phyloP scores from a whole-genome alignment of 768 basidiomycete species.

The Boletus coccyginus region DNA sequence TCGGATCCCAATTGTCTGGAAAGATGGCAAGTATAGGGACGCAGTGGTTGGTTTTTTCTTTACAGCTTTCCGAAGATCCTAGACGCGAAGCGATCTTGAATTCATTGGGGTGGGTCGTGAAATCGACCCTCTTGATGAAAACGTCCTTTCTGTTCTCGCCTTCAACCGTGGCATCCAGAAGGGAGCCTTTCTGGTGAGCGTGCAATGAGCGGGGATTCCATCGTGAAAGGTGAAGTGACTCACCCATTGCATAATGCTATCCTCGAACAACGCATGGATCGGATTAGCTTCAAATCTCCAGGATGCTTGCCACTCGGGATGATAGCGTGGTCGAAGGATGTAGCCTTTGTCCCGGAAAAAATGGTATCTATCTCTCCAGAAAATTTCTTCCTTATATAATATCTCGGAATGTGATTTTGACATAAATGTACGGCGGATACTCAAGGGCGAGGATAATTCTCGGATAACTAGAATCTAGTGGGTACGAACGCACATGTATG shows the following conservation, averaged over 20 bases:
- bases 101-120: neutral
- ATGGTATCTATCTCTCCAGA: constrained; percentile 17
- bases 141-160: neutral
- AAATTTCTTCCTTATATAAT: neutral
- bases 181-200: neutral
- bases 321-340: constrained; percentile 25
- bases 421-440: too few relatives aligned
- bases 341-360: constrained; percentile 24
- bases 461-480: too few relatives aligned
- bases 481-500: too few relatives aligned
- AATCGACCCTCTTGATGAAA: constrained; percentile 14
- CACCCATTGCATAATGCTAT: constrained; percentile 4
- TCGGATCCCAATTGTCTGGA: constrained; percentile 1
- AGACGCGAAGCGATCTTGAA: neutral
- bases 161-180: constrained; percentile 9
- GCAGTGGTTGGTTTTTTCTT: constrained; percentile 22
- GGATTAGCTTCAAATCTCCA: constrained; percentile 12
- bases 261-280: neutral
- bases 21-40: constrained; percentile 19
- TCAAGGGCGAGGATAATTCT: too few relatives aligned
- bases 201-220: too few relatives aligned
- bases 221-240: neutral
- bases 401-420: neutral
- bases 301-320: constrained; percentile 27
- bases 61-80: neutral